Base-by-base conservation (phyloP, 2,329 filamentous ascomycete species). In the Simplicillium aogashimaense region DNA sequence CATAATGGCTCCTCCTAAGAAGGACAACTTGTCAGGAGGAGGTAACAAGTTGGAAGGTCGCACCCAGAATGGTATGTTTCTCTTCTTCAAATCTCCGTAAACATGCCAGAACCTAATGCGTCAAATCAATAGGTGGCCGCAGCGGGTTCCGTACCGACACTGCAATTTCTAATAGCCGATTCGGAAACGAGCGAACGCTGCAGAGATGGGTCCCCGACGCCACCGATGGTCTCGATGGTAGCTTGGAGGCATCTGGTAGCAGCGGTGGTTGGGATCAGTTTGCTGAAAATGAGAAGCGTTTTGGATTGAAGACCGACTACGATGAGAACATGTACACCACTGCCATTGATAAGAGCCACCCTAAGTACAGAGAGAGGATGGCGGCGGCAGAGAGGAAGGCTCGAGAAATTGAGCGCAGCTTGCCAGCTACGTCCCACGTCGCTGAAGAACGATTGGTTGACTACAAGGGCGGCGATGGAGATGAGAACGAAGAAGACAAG, bases 271-370 rank as follows among this genome's bases (percentile, higher is more conserved):
- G 92, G 92, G 90, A 98, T 58, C 92, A 98, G 59, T 98, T 98
- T 55, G 84, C 86, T 43, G 81, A 76, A 46, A 97, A 97, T 54
- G 86, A 94, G 62, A 74, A 79, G 41, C 77, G 87, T 25, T 97
- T 95, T 55, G 92, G 92, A 29, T 65, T 94, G 31, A 86, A 79
- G 61, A 92, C 84, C 39, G 87, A 88, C 52, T 98, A 97, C 57
- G 81, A 97, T 54, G 92, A 97, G 63, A 88, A 86, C 51, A 78
- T 92, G 34, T 98, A 98, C 65, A 98, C 92, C 2, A 98, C 92
- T 9, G 67, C 77, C 32, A 94, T 98, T 54, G 79, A 98, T 61
- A 86, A 81, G 54, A 84, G 64, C 47, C 81, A 94, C 51, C 89
- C 92, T 1, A 72, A 83, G 40, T 95, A 94, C 61, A 81, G 77